Evolutionary conservation across 345 rosid genomes (phyloP).

Genomic region (Brassica napus): DNA sequence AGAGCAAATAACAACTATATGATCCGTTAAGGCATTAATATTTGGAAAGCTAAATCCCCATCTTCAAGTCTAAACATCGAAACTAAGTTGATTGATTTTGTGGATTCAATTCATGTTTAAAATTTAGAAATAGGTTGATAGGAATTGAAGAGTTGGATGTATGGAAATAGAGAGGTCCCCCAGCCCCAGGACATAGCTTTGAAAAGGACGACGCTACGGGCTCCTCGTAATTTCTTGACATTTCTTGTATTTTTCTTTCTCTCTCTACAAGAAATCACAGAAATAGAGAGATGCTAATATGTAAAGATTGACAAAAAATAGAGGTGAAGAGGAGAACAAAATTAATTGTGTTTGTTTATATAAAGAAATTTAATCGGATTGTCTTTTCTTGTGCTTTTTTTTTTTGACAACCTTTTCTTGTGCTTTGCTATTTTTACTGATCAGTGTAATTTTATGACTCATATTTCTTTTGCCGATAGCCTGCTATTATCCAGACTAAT

Average conservation of each 20-base stretch:
- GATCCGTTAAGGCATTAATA: slow-evolving; percentile 1
- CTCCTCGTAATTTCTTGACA: slow-evolving; percentile 33
- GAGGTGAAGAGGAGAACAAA: slow-evolving; percentile 8
- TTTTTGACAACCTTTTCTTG: slow-evolving; percentile 6
- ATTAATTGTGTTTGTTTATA: background rate
- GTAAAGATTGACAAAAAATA: background rate
- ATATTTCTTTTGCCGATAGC: background rate
- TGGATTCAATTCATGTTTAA: background rate
- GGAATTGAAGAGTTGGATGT: slow-evolving; percentile 13
- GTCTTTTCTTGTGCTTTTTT: slow-evolving; percentile 8
- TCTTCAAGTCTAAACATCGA: background rate
- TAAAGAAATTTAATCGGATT: slow-evolving; percentile 4
- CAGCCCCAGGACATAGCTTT: slow-evolving; percentile 34
- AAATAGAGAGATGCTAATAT: slow-evolving; percentile 1
- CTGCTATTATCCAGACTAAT: background rate
- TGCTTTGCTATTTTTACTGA: slow-evolving; percentile 25
- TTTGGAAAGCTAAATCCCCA: background rate
- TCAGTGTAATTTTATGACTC: background rate
- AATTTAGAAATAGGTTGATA: background rate
- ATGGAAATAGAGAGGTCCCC: slow-evolving; percentile 41
- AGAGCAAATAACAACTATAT: background rate
- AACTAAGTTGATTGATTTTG: background rate
- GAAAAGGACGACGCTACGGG: slow-evolving; percentile 38
- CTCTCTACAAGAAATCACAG: background rate
- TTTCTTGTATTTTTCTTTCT: slow-evolving; percentile 7